Base-by-base conservation (phyloP, 169 alveolate species). In the Plasmodium reichenowi region DNA sequence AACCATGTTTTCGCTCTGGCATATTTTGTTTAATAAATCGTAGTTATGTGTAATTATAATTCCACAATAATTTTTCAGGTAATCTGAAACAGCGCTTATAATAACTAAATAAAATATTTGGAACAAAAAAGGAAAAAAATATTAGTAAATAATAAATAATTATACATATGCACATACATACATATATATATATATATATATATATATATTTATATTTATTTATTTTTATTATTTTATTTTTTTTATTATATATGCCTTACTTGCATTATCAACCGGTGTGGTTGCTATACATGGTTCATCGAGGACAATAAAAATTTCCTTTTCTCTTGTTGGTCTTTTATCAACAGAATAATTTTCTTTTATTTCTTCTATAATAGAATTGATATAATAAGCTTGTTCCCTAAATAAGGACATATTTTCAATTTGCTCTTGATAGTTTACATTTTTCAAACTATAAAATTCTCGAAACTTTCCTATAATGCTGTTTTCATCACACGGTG, bases 231-330 rank as follows among this genome's bases (percentile, higher is more conserved):
- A 0, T 22, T 26, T 58, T 26, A 22, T 3, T 5, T 0, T 62
- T 17, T 32, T 29, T 15, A 17, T 26, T 26, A 26, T 26, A 26
- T 26, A 26, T 2, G 5, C 5, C 2, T 83, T 83, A 83, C 91
- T 66, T 26, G 92, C 92, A 60, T 86, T 86, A 59, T 86, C 92
- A 20, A 86, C 54, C 0, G 92, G 92, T 12, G 92, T 86, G 0
- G 92, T 86, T 24, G 92, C 92, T 60, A 86, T 86, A 26, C 92
- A 86, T 0, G 92, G 92, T 15, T 86, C 92, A 29, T 86, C 92
- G 26, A 86, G 48, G 9, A 86, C 76, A 60, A 86, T 86, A 74
- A 86, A 86, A 24, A 86, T 56, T 29, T 86, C 92, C 7, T 59
- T 64, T n/a, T 83, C 86, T 45, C 87, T 47, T 2, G 70, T 2